Base-by-base conservation (phyloP, 768 basidiomycete genomes). In the Cantharellus cinnabarinus region DNA sequence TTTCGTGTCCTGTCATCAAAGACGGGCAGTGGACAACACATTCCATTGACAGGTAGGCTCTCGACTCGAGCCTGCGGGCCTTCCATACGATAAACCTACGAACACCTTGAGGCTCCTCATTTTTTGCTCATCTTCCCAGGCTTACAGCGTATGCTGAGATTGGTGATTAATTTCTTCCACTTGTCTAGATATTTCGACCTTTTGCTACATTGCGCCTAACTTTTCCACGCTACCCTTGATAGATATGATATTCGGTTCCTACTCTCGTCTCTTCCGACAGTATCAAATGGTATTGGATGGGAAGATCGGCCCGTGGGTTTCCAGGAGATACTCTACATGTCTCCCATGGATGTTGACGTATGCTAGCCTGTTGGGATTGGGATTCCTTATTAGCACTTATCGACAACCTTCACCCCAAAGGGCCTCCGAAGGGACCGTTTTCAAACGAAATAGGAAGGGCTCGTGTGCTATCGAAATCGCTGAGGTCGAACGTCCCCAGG, bases 241-340 rank as follows among this genome's bases (percentile, higher is more conserved):
- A 91, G 89, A 72, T 87, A 85, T 69, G 87, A 91, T 64, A 80
- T 79, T 3, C 80, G 87, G 2, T 78, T 91, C 20, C 72, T 91
- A 14, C 72, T 89, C 29, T 78, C 87, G 48, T 63, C 76, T 57
- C 59, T 59, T n/a, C 7, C 58, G 59, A 52, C 66, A 79, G 0
- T 74, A 72, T 34, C 3, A 58, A 38, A 40, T 34, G 50, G 41
- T 56, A 81, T 0, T 2, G 85, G 84, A 4, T 91, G 88, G 88
- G 83, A 82, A 0, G 83, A 89, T 67, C 75, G 91, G 2, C 82
- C 88, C 3, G 89, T 89, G 0, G 89, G 91, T 65, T 67, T 79
- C 3, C 89, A 91, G 70, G 89, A 93, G 63, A 83, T 78, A 0
- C 93, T 89, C 69, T 86, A 85, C 70, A 76, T 91, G 62, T 74